Conservation (phyloP, 495 filamentous ascomycete genomes). For the Penicillium bialowiezense region DNA sequence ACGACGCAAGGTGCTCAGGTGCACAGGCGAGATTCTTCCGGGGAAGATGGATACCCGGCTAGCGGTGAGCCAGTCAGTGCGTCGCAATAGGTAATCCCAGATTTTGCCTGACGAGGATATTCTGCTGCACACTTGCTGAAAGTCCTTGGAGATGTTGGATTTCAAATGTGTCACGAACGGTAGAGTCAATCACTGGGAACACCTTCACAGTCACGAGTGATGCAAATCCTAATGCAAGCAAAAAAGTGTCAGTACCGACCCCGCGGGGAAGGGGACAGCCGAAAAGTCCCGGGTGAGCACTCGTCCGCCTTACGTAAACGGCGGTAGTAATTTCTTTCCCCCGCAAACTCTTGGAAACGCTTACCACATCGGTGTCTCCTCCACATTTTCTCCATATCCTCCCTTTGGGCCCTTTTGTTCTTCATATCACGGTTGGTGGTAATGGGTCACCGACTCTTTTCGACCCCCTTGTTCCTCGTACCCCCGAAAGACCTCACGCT, state of each 20-base stretch:
- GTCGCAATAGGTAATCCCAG: conserved; percentile 20
- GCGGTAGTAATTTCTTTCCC: neutral
- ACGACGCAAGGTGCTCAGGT: neutral
- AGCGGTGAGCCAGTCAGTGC: conserved; percentile 20
- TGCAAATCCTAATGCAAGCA: too few relatives aligned
- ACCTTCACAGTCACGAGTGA: too few relatives aligned
- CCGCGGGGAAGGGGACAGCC: conserved; percentile 26
- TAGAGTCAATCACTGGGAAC: too few relatives aligned
- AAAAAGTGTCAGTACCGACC: conserved; percentile 8
- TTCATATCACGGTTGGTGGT: neutral
- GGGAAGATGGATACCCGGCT: conserved; percentile 17
- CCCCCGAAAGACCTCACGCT: conserved; percentile 1
- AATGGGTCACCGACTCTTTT: conserved; percentile 14
- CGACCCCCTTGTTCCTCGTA: neutral
- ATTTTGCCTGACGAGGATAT: too few relatives aligned
- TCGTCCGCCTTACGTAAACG: conserved; percentile 17
- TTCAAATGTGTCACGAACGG: too few relatives aligned
- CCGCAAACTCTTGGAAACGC: conserved; percentile 12
- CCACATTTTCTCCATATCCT: neutral
- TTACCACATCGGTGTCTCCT: conserved; percentile 5
- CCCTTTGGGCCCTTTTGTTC: neutral
- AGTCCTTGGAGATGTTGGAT: too few relatives aligned
- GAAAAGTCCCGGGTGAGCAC: conserved; percentile 18
- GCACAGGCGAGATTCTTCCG: conserved; percentile 10
- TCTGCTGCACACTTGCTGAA: too few relatives aligned